Conservation (phyloP, 768 basidiomycete genomes). For the Mycena haematopus region DNA sequence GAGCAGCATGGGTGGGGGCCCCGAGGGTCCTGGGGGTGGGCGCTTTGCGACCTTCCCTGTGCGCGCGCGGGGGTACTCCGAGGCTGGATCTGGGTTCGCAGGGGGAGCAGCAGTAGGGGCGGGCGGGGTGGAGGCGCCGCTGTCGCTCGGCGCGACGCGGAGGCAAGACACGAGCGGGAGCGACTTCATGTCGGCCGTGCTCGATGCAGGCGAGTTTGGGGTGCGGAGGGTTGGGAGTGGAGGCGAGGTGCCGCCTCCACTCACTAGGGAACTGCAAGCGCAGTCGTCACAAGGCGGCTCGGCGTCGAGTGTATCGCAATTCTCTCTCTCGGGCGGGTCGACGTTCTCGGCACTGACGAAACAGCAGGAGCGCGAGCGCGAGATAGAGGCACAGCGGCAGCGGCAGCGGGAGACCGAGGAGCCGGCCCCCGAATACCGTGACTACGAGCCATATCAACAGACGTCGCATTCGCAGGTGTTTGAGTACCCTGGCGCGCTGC, state of each 20-base stretch:
- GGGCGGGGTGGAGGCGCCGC: conserved; percentile 1
- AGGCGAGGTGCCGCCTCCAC: not conserved
- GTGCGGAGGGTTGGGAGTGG: not conserved
- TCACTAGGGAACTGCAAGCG: not conserved
- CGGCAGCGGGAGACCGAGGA: conserved; percentile 36
- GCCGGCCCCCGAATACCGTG: conserved; percentile 46
- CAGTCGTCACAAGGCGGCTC: not conserved
- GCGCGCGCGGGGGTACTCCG: conserved; percentile 20
- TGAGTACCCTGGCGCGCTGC: conserved; percentile 34
- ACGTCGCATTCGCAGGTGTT: conserved; percentile 20
- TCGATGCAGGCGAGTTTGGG: conserved; percentile 28
- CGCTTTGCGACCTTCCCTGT: conserved; percentile 76
- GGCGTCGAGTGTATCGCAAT: not conserved
- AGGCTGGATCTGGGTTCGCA: not conserved
- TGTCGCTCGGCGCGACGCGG: conserved; percentile 9
- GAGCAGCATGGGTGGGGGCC: conserved; percentile 32
- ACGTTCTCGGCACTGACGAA: conserved; percentile 3
- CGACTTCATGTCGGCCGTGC: conserved; percentile 29
- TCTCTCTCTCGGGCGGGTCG: conserved; percentile 6
- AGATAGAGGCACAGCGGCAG: conserved; percentile 2
- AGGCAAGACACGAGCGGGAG: conserved; percentile 27
- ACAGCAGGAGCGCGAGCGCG: conserved; percentile 21
- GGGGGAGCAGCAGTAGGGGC: too few species aligned
- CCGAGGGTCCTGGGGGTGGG: conserved; percentile 42
- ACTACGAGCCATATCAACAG: conserved; percentile 28